Evolutionary conservation across 2,329 filamentous ascomycete genomes (phyloP).

Genomic region (Exophiala bonariae): DNA sequence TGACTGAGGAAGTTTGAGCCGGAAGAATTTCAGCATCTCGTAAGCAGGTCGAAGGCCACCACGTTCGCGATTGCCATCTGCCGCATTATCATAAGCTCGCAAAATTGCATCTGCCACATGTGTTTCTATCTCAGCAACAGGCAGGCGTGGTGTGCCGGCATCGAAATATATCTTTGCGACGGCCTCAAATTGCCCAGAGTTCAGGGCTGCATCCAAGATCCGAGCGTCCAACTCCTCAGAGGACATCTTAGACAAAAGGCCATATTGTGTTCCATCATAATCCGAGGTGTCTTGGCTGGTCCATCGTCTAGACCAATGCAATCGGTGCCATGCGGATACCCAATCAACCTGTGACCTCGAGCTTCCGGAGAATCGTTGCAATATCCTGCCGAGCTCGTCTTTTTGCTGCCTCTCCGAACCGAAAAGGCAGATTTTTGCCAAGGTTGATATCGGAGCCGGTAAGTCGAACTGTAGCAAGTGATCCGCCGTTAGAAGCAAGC

Average conservation of each 20-base stretch:
- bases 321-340: conserved; percentile 47
- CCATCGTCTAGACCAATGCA: conserved; percentile 65
- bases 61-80: conserved; percentile 63
- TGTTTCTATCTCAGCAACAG: conserved; percentile 49
- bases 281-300: conserved; percentile 31
- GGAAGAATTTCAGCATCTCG: conserved; percentile 51
- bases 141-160: conserved; percentile 37
- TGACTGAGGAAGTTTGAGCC: conserved; percentile 42
- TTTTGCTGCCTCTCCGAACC: conserved; percentile 54
- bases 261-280: conserved; percentile 20
- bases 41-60: conserved; percentile 63
- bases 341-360: conserved; percentile 50
- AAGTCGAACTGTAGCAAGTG: conserved; percentile 42
- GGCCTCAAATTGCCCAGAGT: conserved; percentile 44
- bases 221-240: conserved; percentile 49
- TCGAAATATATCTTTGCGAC: conserved; percentile 42
- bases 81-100: conserved; percentile 63
- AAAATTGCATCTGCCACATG: conserved; percentile 54
- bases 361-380: conserved; percentile 47
- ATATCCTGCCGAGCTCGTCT: conserved; percentile 52
- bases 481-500: conserved; percentile 41
- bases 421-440: conserved; percentile 54
- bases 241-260: conserved; percentile 28
- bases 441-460: conserved; percentile 36
- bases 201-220: conserved; percentile 56